Conservation (phyloP, 352 stramenopile genomes). For the Globisporangium orthogonon region DNA sequence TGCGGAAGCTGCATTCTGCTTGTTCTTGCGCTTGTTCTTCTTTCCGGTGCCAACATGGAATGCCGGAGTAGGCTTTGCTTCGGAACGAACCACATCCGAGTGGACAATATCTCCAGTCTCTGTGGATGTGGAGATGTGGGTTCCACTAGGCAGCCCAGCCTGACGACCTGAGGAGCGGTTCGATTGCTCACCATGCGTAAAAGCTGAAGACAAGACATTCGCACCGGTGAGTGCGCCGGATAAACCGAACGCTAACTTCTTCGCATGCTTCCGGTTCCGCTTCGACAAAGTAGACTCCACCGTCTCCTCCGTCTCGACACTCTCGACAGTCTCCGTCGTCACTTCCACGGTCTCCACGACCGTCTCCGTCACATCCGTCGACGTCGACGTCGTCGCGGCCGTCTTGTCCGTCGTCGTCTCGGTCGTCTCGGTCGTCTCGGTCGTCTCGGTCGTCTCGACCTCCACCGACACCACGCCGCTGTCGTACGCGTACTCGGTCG, state of each 20-base stretch:
- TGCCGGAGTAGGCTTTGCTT: background rate
- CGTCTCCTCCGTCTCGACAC: background rate
- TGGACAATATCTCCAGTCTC: background rate
- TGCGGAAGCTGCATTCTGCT: slow-evolving; percentile 2
- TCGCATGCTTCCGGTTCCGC: background rate
- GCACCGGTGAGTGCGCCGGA: background rate
- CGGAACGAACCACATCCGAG: background rate
- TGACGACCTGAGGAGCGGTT: background rate
- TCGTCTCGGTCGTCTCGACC: background rate
- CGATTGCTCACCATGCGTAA: background rate
- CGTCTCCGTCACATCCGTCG: background rate
- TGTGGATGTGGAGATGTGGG: background rate
- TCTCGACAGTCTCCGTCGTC: background rate
- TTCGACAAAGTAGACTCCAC: background rate
- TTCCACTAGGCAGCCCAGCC: background rate
- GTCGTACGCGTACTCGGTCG: slow-evolving; percentile 6
- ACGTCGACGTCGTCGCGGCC: slow-evolving; percentile 1
- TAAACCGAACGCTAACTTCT: background rate
- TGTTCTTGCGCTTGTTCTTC: slow-evolving; percentile 7
- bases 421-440: background rate
- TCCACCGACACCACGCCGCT: slow-evolving; percentile 1
- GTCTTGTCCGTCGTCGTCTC: slow-evolving; percentile 1
- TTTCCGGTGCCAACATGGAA: background rate
- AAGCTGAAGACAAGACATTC: background rate
- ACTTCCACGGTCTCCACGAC: background rate